These are phyloP conservation scores for Calocybe gangraenosa DNA, from an alignment of 768 basidiomycete genomes.

Conservation along the genomic window DNA sequence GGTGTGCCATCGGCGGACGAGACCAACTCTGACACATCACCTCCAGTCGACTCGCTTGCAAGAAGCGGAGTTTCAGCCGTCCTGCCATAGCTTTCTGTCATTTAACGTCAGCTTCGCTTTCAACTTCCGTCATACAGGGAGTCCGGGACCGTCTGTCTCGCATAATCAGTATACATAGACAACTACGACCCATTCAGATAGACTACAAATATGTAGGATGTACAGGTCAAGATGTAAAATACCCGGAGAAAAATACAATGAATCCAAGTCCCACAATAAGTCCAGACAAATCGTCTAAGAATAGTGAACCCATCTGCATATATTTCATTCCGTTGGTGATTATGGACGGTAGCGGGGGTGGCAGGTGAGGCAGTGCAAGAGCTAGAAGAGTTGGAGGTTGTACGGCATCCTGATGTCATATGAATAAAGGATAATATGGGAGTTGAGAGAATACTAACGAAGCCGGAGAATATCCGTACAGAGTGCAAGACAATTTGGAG, in stretches of 20 bases:
- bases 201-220: not conserved
- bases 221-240: slow-evolving; percentile 26
- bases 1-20: slow-evolving; percentile 2
- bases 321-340: slow-evolving; percentile 65
- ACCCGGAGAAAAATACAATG: slow-evolving; percentile 50
- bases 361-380: slow-evolving; percentile 60
- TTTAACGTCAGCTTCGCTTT: no score
- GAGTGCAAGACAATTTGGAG: slow-evolving; percentile 71
- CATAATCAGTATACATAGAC: no score
- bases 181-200: no score
- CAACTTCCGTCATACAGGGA: no score
- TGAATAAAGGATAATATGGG: not conserved
- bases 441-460: slow-evolving; percentile 39
- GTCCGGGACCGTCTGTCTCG: no score
- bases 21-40: slow-evolving; percentile 12
- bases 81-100: slow-evolving; percentile 22
- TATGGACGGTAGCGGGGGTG: slow-evolving; percentile 57
- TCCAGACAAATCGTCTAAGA: slow-evolving; percentile 70
- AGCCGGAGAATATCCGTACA: slow-evolving; percentile 62
- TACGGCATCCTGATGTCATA: slow-evolving; percentile 44
- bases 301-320: slow-evolving; percentile 58
- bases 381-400: slow-evolving; percentile 57
- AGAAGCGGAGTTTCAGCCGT: slow-evolving; percentile 23
- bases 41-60: slow-evolving; percentile 5
- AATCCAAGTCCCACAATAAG: slow-evolving; percentile 71